These are phyloP conservation scores for Bisporella sp. DNA, from an alignment of 2,329 filamentous ascomycete genomes.

Conservation along the genomic window DNA sequence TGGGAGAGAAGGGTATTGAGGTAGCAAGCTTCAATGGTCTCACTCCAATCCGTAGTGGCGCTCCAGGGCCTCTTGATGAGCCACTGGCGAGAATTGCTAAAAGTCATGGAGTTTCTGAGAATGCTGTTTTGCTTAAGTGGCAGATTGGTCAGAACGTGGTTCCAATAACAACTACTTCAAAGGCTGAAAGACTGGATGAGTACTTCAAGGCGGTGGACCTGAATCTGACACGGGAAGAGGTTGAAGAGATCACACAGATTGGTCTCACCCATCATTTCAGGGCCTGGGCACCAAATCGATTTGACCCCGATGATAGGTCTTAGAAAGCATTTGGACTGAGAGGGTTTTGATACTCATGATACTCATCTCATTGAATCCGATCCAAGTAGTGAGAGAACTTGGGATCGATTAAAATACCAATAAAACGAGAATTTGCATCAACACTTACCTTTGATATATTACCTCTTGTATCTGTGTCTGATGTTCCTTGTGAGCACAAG, in stretches of 20 bases:
- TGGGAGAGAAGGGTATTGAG: constrained; percentile 45
- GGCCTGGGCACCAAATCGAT: too few relatives aligned
- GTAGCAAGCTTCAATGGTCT: constrained; percentile 47
- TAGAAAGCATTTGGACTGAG: too few relatives aligned
- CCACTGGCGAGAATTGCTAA: constrained; percentile 40
- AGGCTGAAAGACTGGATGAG: constrained; percentile 45
- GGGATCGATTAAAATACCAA: too few relatives aligned
- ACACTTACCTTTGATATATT: too few relatives aligned
- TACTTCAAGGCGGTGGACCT: constrained; percentile 40
- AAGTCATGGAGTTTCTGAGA: constrained; percentile 49
- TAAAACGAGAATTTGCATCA: too few relatives aligned
- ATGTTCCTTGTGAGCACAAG: too few relatives aligned
- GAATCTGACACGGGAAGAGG: constrained; percentile 49
- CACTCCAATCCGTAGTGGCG: constrained; percentile 37
- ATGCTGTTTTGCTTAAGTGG: constrained; percentile 50
- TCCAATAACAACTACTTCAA: constrained; percentile 50
- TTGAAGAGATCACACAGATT: constrained; percentile 23
- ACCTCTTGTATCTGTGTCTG: too few relatives aligned
- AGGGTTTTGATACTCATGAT: too few relatives aligned
- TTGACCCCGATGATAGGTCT: too few relatives aligned
- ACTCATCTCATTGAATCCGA: too few relatives aligned
- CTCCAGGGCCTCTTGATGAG: constrained; percentile 42
- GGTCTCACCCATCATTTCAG: neutral
- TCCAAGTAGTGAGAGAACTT: too few relatives aligned
- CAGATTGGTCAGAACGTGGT: constrained; percentile 49